Evolutionary conservation across 2,329 filamentous ascomycete genomes (phyloP), one percentile per base, ranked within the genome.

Genomic region (Trichoderma atrobrunneum): DNA sequence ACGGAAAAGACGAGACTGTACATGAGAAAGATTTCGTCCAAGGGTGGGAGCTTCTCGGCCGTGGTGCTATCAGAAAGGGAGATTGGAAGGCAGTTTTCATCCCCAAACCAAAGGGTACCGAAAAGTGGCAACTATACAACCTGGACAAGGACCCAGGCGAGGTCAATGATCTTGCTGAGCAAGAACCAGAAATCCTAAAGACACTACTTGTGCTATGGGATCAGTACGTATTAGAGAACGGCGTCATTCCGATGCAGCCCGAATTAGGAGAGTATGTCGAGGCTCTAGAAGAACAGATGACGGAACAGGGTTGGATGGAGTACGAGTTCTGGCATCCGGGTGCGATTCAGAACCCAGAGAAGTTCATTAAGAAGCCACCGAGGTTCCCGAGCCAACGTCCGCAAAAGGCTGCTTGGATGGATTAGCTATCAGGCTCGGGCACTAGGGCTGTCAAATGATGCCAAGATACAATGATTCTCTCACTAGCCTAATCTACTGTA

Each of bases 51-150:
- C 36, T 63, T 36, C 36, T 63, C 60, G 60, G 60, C 36, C 60
- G 60, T 63, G 60, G 30, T 63, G 60, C 60, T 36, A 43, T 63
- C 36, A 34, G 60, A 43, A 63, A 63, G 60, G 60, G 60, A 34
- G 24, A 63, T 30, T 63, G 60, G 60, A 63, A 63, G 60, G n/a
- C 36, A 63, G 60, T 63, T 43, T 43, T 36, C 36, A 43, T 63
- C 30, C 60, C 60, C 30, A 43, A 63, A 39, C 36, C 36, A 43
- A 36, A 43, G 60, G 60, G 60, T 81, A 59, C 54, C 54, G 54
- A 59, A 30, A 59, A 59, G 54, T 59, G 54, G 54, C 54, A 59
- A 59, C 54, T 59, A 59, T 59, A 59, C 12, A 59, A 59, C 26
- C 54, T 59, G 7, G 54, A 30, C 5, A 59, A 59, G 30, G 54